Base-by-base conservation (phyloP, 768 basidiomycete species). In the Calocera cornea region DNA sequence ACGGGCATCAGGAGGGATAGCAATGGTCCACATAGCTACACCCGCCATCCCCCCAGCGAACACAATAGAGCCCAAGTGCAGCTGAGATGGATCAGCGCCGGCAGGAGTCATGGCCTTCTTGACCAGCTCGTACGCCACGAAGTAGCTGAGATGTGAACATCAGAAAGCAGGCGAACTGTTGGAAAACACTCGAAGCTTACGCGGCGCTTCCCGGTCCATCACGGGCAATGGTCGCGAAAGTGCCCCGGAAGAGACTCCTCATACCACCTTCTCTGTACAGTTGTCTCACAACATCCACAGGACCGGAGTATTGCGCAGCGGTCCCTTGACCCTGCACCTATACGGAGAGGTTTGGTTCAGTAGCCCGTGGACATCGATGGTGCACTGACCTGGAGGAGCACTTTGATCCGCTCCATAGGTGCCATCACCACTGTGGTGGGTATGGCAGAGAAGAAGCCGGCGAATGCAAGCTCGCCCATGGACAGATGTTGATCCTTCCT, bases 201-300 rank as follows among this genome's bases (percentile, higher is more conserved):
- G 90, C 95, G 70, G 97, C 97, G 75, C 89, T 92, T 60, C 97
- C 97, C 0, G 97, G 97, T 41, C 93, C 95, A 77, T 99, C 97
- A 68, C 97, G 84, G 47, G 88, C 90, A 16, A 99, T 79, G 0
- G 97, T 99, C n/a, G 97, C 97, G 67, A 82, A 82, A 2, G 94
- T 90, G 47, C 97, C 97, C 70, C 95, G 84, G 79, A 88, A 98
- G 69, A 99, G 90, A 74, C 91, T 93, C 70, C 84, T 83, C 22
- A 98, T 68, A 41, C 97, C 97, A 31, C 97, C 97, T 79, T 98
- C 95, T 69, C 83, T 86, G 80, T 99, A 98, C 22, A 98, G 81
- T 73, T 93, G 89, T 69, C 82, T 83, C 70, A 98, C 82, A 1
- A 97, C 97, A 76, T 97, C 95, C 34, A 90, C 75, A 17, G 97